Conservation (phyloP, 768 basidiomycete genomes). For the Pisolithus sp. region DNA sequence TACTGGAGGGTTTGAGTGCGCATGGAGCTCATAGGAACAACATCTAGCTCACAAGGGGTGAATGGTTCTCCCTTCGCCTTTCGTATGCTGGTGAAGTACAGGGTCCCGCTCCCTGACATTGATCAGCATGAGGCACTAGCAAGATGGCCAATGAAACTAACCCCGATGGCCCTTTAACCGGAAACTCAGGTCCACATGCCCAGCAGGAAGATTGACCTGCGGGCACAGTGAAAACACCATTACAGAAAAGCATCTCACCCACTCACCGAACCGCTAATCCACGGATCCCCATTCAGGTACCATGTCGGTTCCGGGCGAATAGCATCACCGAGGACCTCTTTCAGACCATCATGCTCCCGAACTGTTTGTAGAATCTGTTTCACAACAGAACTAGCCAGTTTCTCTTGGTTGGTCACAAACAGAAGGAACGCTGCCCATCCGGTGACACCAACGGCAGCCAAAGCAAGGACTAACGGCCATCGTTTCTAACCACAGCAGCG, state of each 20-base stretch:
- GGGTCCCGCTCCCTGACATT: slow-evolving; percentile 56
- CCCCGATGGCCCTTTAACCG: slow-evolving; percentile 68
- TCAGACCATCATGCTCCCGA: slow-evolving; percentile 44
- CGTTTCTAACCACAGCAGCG: slow-evolving; percentile 21
- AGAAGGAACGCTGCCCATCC: slow-evolving; percentile 66
- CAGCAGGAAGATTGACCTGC: slow-evolving; percentile 68
- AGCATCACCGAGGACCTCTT: slow-evolving; percentile 55
- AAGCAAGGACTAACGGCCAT: slow-evolving; percentile 54
- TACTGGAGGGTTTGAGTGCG: slow-evolving; percentile 31
- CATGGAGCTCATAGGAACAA: neutral
- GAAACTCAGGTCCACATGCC: slow-evolving; percentile 74
- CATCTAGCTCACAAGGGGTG: slow-evolving; percentile 43
- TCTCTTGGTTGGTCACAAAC: slow-evolving; percentile 71
- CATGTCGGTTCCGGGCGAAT: slow-evolving; percentile 29
- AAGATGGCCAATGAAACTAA: slow-evolving; percentile 16
- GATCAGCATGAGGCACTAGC: neutral
- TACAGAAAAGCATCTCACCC: neutral
- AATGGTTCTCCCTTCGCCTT: slow-evolving; percentile 68
- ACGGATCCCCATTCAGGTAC: slow-evolving; percentile 72
- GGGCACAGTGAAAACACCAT: neutral
- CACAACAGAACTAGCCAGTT: slow-evolving; percentile 68
- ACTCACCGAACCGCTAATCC: slow-evolving; percentile 62
- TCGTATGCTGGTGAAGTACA: slow-evolving; percentile 81
- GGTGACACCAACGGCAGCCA: slow-evolving; percentile 46
- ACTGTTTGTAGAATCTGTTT: slow-evolving; percentile 58